Evolutionary conservation across 805 yeast species (phyloP), one percentile per base, ranked within the genome.

Genomic region (Metschnikowia orientalis): DNA sequence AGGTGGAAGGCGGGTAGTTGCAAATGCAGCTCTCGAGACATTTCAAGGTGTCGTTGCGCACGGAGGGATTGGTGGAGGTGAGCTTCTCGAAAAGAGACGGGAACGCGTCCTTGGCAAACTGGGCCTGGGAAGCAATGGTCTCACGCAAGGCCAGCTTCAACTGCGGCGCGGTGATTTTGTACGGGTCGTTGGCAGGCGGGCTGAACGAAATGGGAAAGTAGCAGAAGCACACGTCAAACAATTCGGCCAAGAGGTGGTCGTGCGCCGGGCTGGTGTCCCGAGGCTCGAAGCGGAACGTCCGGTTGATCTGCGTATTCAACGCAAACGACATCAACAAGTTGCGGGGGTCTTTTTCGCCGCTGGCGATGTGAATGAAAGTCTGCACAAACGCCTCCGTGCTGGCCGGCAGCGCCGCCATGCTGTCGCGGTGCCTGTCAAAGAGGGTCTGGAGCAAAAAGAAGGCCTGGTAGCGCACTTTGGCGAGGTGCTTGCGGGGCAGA

Each of bases 181-280:
- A 87, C 0, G 92, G 89, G 48, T 90, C 95, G 54, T 85, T 85
- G 29, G 78, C 75, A 3, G 97, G 95, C 1, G 97, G 95, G 37
- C 79, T 79, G 61, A 94, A 92, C 1, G 96, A 83, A 26, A 92
- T 89, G 8, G 99, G 99, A 63, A 90, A 92, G 61, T 92, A 92
- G 57, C 98, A 92, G 54, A 90, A 94, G 24, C 86, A 68, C 21
- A 83, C 76, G 53, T 92, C 98, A 53, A 89, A 94, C 38, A 92
- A 55, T 7, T 84, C 86, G 44, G 81, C 81, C 19, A 72, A 51
- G 48, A 55, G 61, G n/a, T 57, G 54, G 25, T 57, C 44, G 30
- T 75, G 63, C 3, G 63, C 59, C 4, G 65, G 53, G 10, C 53
- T 42, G 2, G 37, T 32, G 2, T 35, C 24, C 23, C 46, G 26